Evolutionary conservation across 208 protist species (phyloP), one percentile per base, ranked within the genome.

Genomic region (Trypanosoma mega): DNA sequence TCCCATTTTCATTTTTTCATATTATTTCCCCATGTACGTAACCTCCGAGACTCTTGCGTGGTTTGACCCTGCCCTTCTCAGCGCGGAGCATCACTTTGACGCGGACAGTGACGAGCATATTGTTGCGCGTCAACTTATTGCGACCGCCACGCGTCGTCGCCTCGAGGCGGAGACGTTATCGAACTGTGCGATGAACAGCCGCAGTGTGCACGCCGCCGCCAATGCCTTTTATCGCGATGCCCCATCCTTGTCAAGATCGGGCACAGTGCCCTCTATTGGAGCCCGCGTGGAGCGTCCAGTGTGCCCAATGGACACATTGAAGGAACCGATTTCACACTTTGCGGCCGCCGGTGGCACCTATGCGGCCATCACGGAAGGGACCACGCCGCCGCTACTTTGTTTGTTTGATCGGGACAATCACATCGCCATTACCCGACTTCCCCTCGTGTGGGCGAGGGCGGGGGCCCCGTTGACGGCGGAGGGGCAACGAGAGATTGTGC

Each of bases 321-420:
- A 39, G 47, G 52, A 62, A 12, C 30, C 63, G 4, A 53, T 78
- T 21, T 58, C 69, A 3, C 78, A 84, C 46, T 49, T 80, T 21
- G 69, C 46, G 24, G 56, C 31, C 0, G 73, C 69, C 14, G 60
- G 62, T 8, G 78, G 72, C 31, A 76, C 73, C 11, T 80, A 80
- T 44, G 73, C 66, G 8, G 63, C 77, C 16, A 69, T 84, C 8
- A 77, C 78, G 48, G 27, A n/a, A n/a, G n/a, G 65, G 21, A 24
- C 30, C 9, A 43, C 63, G 48, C 74, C 73, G 36, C 78, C 76
- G 60, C 41, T 54, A 16, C 52, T 85, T 16, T 75, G 73, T 59
- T 29, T 86, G 1, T 86, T 82, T 53, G 75, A 82, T 51, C 63
- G 82, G 58, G 36, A 59, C 24, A 80, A 79, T 52, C 58, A 74